Conservation (phyloP, 1,284 basidiomycete species). For the Volvariella volvacea region DNA sequence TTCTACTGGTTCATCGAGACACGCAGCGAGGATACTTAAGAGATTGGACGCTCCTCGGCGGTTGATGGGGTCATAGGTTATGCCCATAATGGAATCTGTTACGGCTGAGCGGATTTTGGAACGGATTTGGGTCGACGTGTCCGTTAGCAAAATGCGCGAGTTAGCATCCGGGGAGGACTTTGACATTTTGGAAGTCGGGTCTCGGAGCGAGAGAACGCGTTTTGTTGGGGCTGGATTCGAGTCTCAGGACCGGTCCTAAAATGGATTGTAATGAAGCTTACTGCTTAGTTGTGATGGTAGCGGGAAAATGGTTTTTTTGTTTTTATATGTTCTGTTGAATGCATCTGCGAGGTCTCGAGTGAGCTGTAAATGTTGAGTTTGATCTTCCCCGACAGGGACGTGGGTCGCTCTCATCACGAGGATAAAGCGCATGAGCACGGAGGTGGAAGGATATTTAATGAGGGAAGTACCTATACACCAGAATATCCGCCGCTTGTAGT, state of each 20-base stretch:
- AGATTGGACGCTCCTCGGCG: slow-evolving; percentile 86
- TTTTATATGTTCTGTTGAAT: slow-evolving; percentile 70
- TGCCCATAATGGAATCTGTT: slow-evolving; percentile 71
- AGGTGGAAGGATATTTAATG: neutral
- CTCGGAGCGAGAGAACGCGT: slow-evolving; percentile 78
- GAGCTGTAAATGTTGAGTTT: slow-evolving; percentile 90
- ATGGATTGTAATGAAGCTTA: slow-evolving; percentile 28
- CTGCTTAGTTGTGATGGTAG: slow-evolving; percentile 72
- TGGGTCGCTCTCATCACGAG: slow-evolving; percentile 66
- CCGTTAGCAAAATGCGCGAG: slow-evolving; percentile 88
- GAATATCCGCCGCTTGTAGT: slow-evolving; percentile 89
- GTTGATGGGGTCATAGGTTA: slow-evolving; percentile 71
- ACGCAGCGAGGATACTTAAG: slow-evolving; percentile 71
- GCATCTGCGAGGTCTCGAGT: slow-evolving; percentile 76
- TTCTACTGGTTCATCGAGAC: slow-evolving; percentile 43
- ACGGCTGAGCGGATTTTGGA: slow-evolving; percentile 78
- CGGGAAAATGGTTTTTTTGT: slow-evolving; percentile 51
- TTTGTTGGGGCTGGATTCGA: slow-evolving; percentile 59
- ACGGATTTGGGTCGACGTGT: slow-evolving; percentile 54
- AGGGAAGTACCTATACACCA: slow-evolving; percentile 67
- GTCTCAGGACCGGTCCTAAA: neutral
- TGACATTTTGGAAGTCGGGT: slow-evolving; percentile 90
- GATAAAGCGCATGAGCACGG: neutral
- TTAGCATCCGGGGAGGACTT: slow-evolving; percentile 79
- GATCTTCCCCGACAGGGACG: slow-evolving; percentile 94